Evolutionary conservation across 202 grass and related monocot genomes (phyloP).

Genomic region (Setaria italica): DNA sequence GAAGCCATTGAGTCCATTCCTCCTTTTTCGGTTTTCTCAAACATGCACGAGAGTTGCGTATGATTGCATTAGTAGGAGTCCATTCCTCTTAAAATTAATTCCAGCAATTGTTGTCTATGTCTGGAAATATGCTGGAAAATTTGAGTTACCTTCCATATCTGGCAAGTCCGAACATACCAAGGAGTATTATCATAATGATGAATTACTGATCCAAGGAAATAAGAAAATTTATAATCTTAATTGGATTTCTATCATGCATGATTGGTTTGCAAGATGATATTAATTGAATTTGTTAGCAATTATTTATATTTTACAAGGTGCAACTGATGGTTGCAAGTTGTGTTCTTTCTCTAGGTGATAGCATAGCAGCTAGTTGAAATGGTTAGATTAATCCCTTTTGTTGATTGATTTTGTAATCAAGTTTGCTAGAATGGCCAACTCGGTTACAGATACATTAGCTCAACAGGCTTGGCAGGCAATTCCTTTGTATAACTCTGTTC

Average conservation of each 20-base stretch:
- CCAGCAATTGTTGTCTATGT: too few species aligned
- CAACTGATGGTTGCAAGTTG: background rate
- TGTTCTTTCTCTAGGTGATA: background rate
- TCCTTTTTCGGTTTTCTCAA: too few species aligned
- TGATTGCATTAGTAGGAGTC: too few species aligned
- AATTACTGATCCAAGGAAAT: too few species aligned
- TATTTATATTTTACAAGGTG: background rate
- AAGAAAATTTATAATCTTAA: too few species aligned
- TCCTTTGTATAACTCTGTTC: background rate
- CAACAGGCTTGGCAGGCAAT: background rate
- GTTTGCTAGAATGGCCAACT: background rate
- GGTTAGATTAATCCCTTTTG: slow-evolving; percentile 18
- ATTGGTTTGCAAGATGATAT: background rate
- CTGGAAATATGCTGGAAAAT: too few species aligned
- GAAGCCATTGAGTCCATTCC: too few species aligned
- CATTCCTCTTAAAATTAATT: too few species aligned
- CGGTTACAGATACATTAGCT: background rate
- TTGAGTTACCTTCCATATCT: too few species aligned
- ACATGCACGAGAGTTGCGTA: too few species aligned
- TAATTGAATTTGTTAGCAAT: background rate
- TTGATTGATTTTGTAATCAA: background rate
- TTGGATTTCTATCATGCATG: background rate
- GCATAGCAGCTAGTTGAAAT: background rate
- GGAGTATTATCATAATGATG: too few species aligned
- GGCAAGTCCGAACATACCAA: too few species aligned